Evolutionary conservation across 1,139 yeast genomes (phyloP).

Genomic region (Saccharomyces hybrid): DNA sequence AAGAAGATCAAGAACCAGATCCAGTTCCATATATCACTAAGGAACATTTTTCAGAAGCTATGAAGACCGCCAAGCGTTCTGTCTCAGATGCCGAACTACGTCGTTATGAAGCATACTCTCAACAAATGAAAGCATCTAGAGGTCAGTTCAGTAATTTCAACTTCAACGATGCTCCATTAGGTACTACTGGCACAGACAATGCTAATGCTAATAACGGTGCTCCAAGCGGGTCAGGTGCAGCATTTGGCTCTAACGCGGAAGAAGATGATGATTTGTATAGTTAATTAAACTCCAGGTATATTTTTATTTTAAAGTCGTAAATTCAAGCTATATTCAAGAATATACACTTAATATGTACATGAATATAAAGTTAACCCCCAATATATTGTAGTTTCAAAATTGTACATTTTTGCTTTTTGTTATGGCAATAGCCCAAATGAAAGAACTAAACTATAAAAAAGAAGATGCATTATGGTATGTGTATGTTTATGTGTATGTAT

Average conservation of each 20-base stretch:
- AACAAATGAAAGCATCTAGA: conserved; percentile 90
- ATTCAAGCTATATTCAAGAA: neutral
- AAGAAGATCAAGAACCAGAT: conserved; percentile 54
- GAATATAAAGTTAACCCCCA: neutral
- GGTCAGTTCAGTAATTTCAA: conserved; percentile 79
- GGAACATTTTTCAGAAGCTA: conserved; percentile 94
- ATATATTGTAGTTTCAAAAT: neutral
- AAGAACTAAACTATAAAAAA: neutral
- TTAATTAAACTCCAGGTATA: conserved; percentile 31
- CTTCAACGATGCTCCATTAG: conserved; percentile 49
- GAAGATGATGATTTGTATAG: conserved; percentile 92
- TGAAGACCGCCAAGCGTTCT: conserved; percentile 97
- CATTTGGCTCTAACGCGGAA: conserved; percentile 53
- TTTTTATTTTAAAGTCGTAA: conserved; percentile 6
- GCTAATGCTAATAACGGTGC: conserved; percentile 32
- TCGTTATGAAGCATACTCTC: conserved; percentile 97
- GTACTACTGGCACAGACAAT: conserved; percentile 34
- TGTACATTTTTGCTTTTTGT: too few species aligned
- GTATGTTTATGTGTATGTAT: neutral
- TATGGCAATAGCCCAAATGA: neutral
- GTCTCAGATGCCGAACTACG: conserved; percentile 96
- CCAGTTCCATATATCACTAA: conserved; percentile 94
- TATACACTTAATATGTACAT: neutral
- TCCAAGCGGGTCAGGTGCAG: conserved; percentile 29
- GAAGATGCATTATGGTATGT: neutral